These are phyloP conservation scores for Geotrichum klebahnii DNA, from an alignment of 1,139 yeast genomes.

Conservation along the genomic window DNA sequence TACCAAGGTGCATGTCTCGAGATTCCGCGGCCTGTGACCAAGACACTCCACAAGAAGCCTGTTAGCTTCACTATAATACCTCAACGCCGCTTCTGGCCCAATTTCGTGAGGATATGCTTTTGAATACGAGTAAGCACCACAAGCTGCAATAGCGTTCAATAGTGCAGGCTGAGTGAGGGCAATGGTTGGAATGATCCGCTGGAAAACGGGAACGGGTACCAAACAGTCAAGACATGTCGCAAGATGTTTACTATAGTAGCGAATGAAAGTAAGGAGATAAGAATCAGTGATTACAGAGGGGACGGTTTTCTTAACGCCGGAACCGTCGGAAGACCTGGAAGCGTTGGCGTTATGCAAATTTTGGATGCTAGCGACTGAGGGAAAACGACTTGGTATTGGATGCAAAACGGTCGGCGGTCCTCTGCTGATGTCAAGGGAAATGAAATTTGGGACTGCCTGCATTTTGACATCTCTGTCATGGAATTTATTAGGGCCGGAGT, in stretches of 20 bases:
- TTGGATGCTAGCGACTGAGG: too few relatives aligned
- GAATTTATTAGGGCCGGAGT: too few relatives aligned
- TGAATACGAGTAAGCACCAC: not conserved
- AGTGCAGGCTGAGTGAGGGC: constrained; percentile 10
- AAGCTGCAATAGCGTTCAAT: constrained; percentile 1
- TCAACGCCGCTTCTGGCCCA: not conserved
- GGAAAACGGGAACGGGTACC: not conserved
- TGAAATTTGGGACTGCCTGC: too few relatives aligned
- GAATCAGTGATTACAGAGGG: not conserved
- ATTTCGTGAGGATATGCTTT: not conserved
- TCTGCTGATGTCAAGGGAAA: too few relatives aligned
- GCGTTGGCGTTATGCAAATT: too few relatives aligned
- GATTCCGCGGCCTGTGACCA: not conserved
- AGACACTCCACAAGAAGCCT: not conserved
- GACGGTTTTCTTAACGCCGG: too few relatives aligned
- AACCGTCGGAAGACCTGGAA: too few relatives aligned
- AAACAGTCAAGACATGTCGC: not conserved
- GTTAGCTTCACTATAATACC: constrained; percentile 5
- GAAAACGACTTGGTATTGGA: too few relatives aligned
- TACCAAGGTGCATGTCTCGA: constrained; percentile 5
- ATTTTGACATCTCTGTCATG: too few relatives aligned
- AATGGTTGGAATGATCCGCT: constrained; percentile 3
- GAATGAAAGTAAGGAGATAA: not conserved
- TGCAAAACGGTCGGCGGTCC: too few relatives aligned
- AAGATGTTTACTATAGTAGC: not conserved